These are phyloP conservation scores for Leishmania arabica DNA, from an alignment of 208 protist genomes.

Conservation along the genomic window DNA sequence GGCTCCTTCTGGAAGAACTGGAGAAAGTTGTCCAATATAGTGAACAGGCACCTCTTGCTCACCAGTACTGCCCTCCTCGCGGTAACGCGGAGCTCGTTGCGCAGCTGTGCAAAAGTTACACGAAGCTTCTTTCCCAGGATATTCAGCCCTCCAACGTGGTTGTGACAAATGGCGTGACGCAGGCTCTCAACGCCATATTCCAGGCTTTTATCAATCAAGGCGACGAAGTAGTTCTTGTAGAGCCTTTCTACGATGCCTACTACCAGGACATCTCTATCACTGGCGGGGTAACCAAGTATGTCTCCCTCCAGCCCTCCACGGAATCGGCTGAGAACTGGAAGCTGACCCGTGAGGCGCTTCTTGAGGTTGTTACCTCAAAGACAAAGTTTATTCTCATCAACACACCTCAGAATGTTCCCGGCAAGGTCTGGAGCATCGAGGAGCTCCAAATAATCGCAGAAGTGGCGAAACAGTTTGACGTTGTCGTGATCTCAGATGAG, in stretches of 20 bases:
- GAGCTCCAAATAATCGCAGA: slow-evolving; percentile 79
- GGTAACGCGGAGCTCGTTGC: slow-evolving; percentile 76
- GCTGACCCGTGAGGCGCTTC: slow-evolving; percentile 62
- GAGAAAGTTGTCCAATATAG: slow-evolving; percentile 41
- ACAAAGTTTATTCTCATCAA: slow-evolving; percentile 93
- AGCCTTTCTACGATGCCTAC: slow-evolving; percentile 95
- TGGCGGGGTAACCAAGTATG: slow-evolving; percentile 73
- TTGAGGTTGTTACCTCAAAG: slow-evolving; percentile 55
- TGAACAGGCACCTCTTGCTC: slow-evolving; percentile 39
- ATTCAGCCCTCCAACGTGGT: slow-evolving; percentile 64
- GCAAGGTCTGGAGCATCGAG: slow-evolving; percentile 58
- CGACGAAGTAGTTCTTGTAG: slow-evolving; percentile 93
- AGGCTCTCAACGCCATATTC: slow-evolving; percentile 79
- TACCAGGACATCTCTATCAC: slow-evolving; percentile 61
- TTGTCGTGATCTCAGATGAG: slow-evolving; percentile 80
- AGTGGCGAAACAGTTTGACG: slow-evolving; percentile 65
- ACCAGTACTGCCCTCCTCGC: slow-evolving; percentile 84
- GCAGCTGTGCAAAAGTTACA: slow-evolving; percentile 67
- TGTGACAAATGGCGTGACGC: slow-evolving; percentile 85
- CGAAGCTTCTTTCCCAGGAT: slow-evolving; percentile 46
- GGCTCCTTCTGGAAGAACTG: slow-evolving; percentile 74
- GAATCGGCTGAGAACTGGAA: slow-evolving; percentile 51
- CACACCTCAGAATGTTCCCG: slow-evolving; percentile 94
- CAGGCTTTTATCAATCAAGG: slow-evolving; percentile 85
- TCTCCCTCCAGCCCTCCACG: slow-evolving; percentile 63